Conservation (phyloP, 257 asterid species). For the Thymus quinquecostatus region DNA sequence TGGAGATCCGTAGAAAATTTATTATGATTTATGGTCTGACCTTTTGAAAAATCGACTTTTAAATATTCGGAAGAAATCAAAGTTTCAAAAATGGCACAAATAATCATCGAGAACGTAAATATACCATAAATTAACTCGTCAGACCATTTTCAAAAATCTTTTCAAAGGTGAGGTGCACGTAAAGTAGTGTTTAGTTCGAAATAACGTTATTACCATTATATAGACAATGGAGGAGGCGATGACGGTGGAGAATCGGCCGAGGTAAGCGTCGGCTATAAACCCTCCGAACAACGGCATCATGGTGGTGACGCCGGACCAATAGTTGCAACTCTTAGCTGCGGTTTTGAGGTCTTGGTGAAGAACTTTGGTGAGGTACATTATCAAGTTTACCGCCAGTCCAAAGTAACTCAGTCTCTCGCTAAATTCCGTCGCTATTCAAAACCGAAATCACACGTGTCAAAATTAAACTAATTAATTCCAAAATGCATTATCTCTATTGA, state of each 20-base stretch:
- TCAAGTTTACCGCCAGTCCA: constrained; percentile 68
- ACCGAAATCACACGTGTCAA: neutral
- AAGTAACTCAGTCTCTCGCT: constrained; percentile 78
- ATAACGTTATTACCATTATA: constrained; percentile 47
- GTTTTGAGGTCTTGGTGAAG: constrained; percentile 71
- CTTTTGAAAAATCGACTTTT: too few species aligned
- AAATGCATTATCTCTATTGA: neutral
- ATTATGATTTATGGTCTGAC: too few species aligned
- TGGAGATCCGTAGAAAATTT: too few species aligned
- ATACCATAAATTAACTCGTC: too few species aligned
- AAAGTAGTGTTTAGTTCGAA: too few species aligned
- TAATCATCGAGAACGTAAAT: too few species aligned
- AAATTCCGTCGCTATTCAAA: constrained; percentile 64
- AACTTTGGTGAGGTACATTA: constrained; percentile 72
- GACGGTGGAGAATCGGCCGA: constrained; percentile 78
- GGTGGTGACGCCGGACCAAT: constrained; percentile 80
- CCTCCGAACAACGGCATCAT: constrained; percentile 83
- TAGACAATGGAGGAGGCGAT: constrained; percentile 61
- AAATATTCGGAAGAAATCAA: too few species aligned
- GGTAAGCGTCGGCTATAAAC: constrained; percentile 74
- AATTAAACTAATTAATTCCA: neutral
- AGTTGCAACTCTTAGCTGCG: constrained; percentile 68
- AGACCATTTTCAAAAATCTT: too few species aligned
- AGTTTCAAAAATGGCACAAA: too few species aligned
- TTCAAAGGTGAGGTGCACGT: too few species aligned